Conservation (phyloP, 176 grass and related monocot genomes). For the Triticum monococcum region DNA sequence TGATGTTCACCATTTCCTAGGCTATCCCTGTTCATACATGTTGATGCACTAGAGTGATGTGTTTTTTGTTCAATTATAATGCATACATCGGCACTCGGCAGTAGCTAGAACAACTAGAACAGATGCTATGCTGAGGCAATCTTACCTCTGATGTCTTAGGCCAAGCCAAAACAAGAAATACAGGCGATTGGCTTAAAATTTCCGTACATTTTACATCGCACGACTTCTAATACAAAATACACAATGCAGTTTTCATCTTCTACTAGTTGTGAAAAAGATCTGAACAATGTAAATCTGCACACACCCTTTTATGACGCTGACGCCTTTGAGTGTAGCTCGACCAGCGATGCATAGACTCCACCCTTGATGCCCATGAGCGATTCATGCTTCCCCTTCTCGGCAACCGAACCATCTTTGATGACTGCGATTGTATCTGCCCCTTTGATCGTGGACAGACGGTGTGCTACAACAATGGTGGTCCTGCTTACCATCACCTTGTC, state of each 20-base stretch:
- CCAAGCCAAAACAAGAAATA: neutral
- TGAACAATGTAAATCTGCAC: neutral
- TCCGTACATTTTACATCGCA: neutral
- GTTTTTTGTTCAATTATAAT: neutral
- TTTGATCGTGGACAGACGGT: constrained; percentile 59
- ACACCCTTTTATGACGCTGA: neutral
- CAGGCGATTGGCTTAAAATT: neutral
- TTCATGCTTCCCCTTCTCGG: constrained; percentile 44
- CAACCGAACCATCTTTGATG: constrained; percentile 41
- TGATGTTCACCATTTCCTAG: neutral
- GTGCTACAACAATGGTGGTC: constrained; percentile 57
- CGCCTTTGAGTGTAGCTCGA: constrained; percentile 32
- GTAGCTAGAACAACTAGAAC: neutral
- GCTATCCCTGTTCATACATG: neutral
- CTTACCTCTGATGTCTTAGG: neutral
- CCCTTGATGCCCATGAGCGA: constrained; percentile 36
- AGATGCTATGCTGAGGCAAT: neutral
- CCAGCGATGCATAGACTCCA: constrained; percentile 44
- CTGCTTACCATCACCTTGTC: constrained; percentile 35
- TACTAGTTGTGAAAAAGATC: neutral
- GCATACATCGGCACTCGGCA: neutral
- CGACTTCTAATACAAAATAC: neutral
- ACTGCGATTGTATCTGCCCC: constrained; percentile 44
- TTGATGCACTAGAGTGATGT: neutral
- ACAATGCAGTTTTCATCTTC: neutral